Evolutionary conservation across 2,329 filamentous ascomycete species (phyloP).

Genomic region (Phaeosphaeriaceae sp.): DNA sequence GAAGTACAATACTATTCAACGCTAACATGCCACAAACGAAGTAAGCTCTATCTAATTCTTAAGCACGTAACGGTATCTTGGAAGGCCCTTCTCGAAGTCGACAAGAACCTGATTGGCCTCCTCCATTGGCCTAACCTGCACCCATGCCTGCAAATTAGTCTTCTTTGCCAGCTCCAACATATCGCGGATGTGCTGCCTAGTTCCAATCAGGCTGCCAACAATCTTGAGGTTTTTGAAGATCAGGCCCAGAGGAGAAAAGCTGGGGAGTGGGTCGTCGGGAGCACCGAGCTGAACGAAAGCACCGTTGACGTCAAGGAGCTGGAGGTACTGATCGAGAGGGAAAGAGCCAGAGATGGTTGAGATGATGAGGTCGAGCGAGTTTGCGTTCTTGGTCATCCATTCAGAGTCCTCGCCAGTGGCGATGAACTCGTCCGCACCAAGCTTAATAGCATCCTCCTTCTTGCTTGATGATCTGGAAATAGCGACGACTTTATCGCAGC

Average conservation of each 20-base stretch:
- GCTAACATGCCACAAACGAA: not conserved
- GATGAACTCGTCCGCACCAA: conserved; percentile 68
- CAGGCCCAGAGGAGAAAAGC: conserved; percentile 61
- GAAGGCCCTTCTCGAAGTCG: conserved; percentile 48
- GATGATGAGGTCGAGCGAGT: conserved; percentile 65
- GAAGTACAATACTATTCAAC: not conserved
- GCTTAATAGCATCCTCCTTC: conserved; percentile 65
- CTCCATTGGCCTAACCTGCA: conserved; percentile 51
- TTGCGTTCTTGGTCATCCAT: conserved; percentile 64
- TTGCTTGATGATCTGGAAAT: conserved; percentile 68
- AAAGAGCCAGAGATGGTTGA: conserved; percentile 66
- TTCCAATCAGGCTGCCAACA: conserved; percentile 68
- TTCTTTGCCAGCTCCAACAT: conserved; percentile 54
- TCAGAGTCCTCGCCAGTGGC: conserved; percentile 64
- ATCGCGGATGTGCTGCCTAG: conserved; percentile 66
- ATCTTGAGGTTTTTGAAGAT: conserved; percentile 65
- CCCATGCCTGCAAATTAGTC: conserved; percentile 51
- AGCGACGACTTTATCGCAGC: conserved; percentile 70
- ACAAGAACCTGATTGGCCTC: conserved; percentile 46
- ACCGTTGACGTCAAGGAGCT: conserved; percentile 65
- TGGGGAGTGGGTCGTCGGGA: conserved; percentile 63
- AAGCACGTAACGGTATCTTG: conserved; percentile 53
- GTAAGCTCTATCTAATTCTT: conserved; percentile 23
- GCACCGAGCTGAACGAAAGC: conserved; percentile 71
- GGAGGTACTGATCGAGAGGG: conserved; percentile 65